phyloP scores from a whole-genome alignment of 2,329 filamentous ascomycete species.

The Karstenula rhodostoma region DNA sequence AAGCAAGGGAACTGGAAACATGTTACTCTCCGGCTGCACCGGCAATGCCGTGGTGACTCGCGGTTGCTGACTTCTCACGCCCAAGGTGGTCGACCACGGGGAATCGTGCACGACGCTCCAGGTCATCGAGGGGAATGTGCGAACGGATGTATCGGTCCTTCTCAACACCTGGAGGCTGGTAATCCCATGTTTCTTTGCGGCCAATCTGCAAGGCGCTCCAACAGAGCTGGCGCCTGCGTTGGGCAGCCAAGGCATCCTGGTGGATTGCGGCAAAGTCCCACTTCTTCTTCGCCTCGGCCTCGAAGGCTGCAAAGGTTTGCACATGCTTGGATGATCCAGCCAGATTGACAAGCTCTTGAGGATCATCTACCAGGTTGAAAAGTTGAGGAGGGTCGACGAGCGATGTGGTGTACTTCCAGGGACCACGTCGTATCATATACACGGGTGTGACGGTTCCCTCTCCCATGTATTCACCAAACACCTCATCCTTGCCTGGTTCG shows the following conservation, averaged over 20 bases:
- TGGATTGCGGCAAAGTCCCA: slow-evolving; percentile 87
- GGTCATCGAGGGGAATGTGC: slow-evolving; percentile 79
- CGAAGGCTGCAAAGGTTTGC: slow-evolving; percentile 66
- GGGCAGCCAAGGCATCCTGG: slow-evolving; percentile 74
- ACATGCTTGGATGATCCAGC: slow-evolving; percentile 54
- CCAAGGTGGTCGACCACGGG: slow-evolving; percentile 63
- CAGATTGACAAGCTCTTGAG: slow-evolving; percentile 79
- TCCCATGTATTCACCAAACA: slow-evolving; percentile 94
- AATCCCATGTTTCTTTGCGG: slow-evolving; percentile 77
- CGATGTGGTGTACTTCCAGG: slow-evolving; percentile 91
- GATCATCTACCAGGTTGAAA: slow-evolving; percentile 79
- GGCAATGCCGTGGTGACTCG: slow-evolving; percentile 46
- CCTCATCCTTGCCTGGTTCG: slow-evolving; percentile 76
- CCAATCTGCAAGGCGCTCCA: slow-evolving; percentile 75
- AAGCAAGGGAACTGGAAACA: neutral
- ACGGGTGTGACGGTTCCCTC: slow-evolving; percentile 89
- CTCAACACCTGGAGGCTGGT: slow-evolving; percentile 76
- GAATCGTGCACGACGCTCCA: slow-evolving; percentile 78
- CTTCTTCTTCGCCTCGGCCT: slow-evolving; percentile 73
- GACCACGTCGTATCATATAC: slow-evolving; percentile 90
- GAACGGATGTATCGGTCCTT: slow-evolving; percentile 79
- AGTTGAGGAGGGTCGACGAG: slow-evolving; percentile 84
- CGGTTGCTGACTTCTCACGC: slow-evolving; percentile 42
- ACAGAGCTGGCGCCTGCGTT: slow-evolving; percentile 79
- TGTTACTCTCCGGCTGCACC: slow-evolving; percentile 46